These are phyloP conservation scores for Talaromyces thailandensis DNA, from an alignment of 495 filamentous ascomycete species.

Conservation along the genomic window DNA sequence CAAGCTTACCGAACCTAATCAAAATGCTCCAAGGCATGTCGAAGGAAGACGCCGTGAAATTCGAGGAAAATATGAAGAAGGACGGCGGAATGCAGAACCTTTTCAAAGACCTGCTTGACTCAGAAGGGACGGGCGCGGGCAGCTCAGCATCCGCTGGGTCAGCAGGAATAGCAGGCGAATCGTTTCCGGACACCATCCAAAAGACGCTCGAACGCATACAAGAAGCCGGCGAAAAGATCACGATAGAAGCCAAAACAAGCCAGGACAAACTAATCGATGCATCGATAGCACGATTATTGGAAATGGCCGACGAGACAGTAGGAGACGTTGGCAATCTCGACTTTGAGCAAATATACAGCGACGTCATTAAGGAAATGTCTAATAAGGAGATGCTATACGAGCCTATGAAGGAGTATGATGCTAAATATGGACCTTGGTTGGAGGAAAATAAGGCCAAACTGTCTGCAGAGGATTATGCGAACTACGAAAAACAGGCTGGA, in stretches of 20 bases:
- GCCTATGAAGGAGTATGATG: conserved; percentile 92
- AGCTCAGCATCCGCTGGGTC: conserved; percentile 53
- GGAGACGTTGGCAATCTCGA: conserved; percentile 69
- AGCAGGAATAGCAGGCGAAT: conserved; percentile 29
- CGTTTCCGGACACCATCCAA: conserved; percentile 85
- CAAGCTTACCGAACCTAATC: neutral
- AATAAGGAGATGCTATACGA: conserved; percentile 98
- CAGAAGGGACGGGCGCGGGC: conserved; percentile 59
- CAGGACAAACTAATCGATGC: conserved; percentile 40
- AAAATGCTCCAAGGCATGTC: neutral
- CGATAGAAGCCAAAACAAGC: conserved; percentile 26
- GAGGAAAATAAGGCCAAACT: conserved; percentile 60
- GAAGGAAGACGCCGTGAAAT: neutral
- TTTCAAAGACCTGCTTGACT: conserved; percentile 57
- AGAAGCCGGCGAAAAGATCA: conserved; percentile 70
- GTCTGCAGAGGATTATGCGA: conserved; percentile 57
- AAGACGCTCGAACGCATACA: conserved; percentile 94
- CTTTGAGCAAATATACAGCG: conserved; percentile 83
- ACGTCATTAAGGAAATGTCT: conserved; percentile 97
- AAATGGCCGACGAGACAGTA: conserved; percentile 62
- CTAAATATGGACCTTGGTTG: conserved; percentile 87
- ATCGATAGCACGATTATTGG: conserved; percentile 85
- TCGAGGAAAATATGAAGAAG: neutral
- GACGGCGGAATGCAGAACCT: conserved; percentile 19
- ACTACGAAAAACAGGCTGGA: conserved; percentile 72